Base-by-base conservation (phyloP, 257 asterid genomes). In the Solanum virginianum region DNA sequence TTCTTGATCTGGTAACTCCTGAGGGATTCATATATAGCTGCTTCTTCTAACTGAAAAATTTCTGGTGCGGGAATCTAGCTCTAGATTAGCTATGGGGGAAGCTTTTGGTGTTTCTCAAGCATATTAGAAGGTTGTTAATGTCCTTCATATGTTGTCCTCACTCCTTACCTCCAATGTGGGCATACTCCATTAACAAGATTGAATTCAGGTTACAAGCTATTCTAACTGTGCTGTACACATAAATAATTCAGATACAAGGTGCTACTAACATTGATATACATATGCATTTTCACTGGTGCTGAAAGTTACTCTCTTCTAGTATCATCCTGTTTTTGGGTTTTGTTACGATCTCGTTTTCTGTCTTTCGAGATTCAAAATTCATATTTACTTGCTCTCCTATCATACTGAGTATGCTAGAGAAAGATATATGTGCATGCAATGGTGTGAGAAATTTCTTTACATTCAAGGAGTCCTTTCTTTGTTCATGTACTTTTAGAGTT, bases 51-150 rank as follows among this genome's bases (percentile, higher is more conserved):
- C 47, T 26, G 63, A 26, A 47, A 75, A 68, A 80, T 86, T 85
- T 85, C 86, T 86, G 82, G 72, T 83, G 84, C 92, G 94, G 99
- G 99, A 96, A 89, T 96, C 98, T 29, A 94, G 99, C 87, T 89
- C 90, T 8, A 94, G 89, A 91, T 88, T 96, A 86, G n/a, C n/a
- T n/a, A n/a, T n/a, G n/a, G n/a, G n/a, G n/a, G n/a, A n/a, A n/a
- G n/a, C n/a, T n/a, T n/a, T n/a, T n/a, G n/a, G n/a, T n/a, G n/a
- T n/a, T n/a, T n/a, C n/a, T n/a, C n/a, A n/a, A n/a, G n/a, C n/a
- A n/a, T n/a, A n/a, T n/a, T n/a, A n/a, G n/a, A n/a, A n/a, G n/a
- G n/a, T n/a, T n/a, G n/a, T n/a, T n/a, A n/a, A n/a, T n/a, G n/a
- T n/a, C n/a, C n/a, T n/a, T n/a, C n/a, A n/a, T n/a, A n/a, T n/a